A percentile compares a stretch with the other conserved stretches of the same genome.
These are phyloP conservation scores for Cenchrus purpureus DNA, from an alignment of 176 grass and related monocot species.

Conservation along the genomic window DNA sequence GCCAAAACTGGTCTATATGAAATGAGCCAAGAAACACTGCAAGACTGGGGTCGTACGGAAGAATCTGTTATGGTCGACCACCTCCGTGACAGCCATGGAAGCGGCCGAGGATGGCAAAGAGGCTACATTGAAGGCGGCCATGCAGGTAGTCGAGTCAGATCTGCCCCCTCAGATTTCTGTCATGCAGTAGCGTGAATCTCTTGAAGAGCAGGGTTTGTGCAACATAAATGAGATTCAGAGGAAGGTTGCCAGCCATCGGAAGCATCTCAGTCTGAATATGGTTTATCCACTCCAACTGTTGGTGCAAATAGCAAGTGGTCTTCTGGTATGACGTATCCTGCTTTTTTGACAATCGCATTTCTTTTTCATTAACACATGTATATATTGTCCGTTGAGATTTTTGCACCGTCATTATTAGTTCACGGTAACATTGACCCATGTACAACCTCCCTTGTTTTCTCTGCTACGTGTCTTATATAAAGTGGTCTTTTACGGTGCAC, in stretches of 20 bases:
- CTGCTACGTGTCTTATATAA: neutral
- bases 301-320: slow-evolving; percentile 58
- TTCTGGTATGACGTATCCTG: slow-evolving; percentile 62
- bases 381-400: neutral
- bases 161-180: slow-evolving; percentile 59
- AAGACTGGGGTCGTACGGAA: no score
- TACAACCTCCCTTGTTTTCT: neutral
- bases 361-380: slow-evolving; percentile 10
- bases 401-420: no score
- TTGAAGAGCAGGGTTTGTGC: slow-evolving; percentile 82
- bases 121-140: no score
- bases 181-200: slow-evolving; percentile 88
- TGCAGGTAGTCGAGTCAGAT: no score
- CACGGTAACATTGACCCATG: no score
- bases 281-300: slow-evolving; percentile 73
- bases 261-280: slow-evolving; percentile 76
- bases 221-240: slow-evolving; percentile 84
- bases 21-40: no score
- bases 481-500: no score
- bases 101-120: no score
- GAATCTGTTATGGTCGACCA: no score
- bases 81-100: no score
- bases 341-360: slow-evolving; percentile 23
- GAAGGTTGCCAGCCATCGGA: slow-evolving; percentile 75
- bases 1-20: no score